phyloP scores from a whole-genome alignment of 495 filamentous ascomycete genomes.

The Symbiotaphrina buchneri region DNA sequence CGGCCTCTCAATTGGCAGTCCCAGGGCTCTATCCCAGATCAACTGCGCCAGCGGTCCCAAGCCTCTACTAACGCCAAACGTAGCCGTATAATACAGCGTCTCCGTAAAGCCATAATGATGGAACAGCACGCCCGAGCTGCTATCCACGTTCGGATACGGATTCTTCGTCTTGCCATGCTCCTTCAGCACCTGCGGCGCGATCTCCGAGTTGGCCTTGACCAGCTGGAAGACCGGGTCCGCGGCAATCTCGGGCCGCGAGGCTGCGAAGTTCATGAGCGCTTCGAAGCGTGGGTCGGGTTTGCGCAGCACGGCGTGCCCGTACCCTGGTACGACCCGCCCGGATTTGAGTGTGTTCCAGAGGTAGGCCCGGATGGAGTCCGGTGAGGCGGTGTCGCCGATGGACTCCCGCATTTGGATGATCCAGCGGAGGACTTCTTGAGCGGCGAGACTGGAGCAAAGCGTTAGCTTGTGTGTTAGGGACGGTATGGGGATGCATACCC shows the following conservation, averaged over 20 bases:
- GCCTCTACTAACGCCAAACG: constrained; percentile 83
- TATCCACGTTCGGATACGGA: constrained; percentile 91
- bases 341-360: constrained; percentile 86
- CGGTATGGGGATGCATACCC: constrained; percentile 25
- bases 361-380: constrained; percentile 61
- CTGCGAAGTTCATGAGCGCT: constrained; percentile 89
- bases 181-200: constrained; percentile 67
- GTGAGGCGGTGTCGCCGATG: constrained; percentile 58
- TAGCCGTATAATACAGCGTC: constrained; percentile 93
- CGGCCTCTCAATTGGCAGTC: constrained; percentile 90
- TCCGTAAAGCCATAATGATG: constrained; percentile 93
- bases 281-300: constrained; percentile 94
- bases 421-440: constrained; percentile 93
- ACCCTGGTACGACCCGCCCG: constrained; percentile 86
- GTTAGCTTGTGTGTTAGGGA: constrained; percentile 1
- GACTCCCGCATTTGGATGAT: constrained; percentile 81
- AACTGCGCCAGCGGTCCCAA: constrained; percentile 82
- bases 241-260: constrained; percentile 60
- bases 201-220: constrained; percentile 63
- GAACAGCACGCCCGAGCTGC: constrained; percentile 78
- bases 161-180: constrained; percentile 98
- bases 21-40: constrained; percentile 88
- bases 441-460: constrained; percentile 38
- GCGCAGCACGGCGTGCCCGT: constrained; percentile 93
- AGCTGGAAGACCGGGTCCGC: constrained; percentile 80